Percentiles rank a stretch among this genome's conserved stretches.
These are phyloP conservation scores for Leccinum laetum DNA, from an alignment of 1,284 basidiomycete genomes.

Conservation along the genomic window DNA sequence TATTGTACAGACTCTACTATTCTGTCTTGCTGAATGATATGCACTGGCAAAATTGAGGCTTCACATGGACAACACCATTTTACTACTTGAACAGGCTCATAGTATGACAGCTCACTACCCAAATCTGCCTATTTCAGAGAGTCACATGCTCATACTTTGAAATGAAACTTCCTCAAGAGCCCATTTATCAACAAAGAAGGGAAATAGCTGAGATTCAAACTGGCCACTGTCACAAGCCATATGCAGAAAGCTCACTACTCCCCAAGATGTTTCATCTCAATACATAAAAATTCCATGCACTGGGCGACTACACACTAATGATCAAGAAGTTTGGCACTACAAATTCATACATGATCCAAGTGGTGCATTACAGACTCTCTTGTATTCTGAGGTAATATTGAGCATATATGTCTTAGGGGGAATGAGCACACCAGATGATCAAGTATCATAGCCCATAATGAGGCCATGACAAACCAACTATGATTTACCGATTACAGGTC, in stretches of 20 bases:
- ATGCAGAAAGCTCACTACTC: not conserved
- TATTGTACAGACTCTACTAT: not conserved
- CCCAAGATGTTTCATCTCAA: not conserved
- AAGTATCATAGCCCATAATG: too few species aligned
- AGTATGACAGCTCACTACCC: not conserved
- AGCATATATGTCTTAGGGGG: too few species aligned
- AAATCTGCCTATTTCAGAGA: not conserved
- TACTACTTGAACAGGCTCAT: not conserved
- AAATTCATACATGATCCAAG: too few species aligned
- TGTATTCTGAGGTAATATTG: too few species aligned
- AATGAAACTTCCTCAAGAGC: not conserved
- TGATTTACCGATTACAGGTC: too few species aligned
- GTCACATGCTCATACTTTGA: not conserved
- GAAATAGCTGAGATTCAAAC: not conserved
- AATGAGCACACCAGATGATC: too few species aligned
- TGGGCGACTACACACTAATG: too few species aligned
- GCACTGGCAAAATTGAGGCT: not conserved
- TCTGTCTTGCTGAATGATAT: not conserved
- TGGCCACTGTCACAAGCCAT: not conserved
- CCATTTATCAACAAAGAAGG: not conserved
- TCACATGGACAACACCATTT: not conserved
- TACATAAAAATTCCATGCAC: conserved; percentile 6
- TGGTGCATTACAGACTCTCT: too few species aligned
- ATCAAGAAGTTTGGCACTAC: too few species aligned
- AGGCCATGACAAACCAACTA: too few species aligned